Evolutionary conservation across 2,329 filamentous ascomycete species (phyloP).

Genomic region (Rhynchosporium secalis): DNA sequence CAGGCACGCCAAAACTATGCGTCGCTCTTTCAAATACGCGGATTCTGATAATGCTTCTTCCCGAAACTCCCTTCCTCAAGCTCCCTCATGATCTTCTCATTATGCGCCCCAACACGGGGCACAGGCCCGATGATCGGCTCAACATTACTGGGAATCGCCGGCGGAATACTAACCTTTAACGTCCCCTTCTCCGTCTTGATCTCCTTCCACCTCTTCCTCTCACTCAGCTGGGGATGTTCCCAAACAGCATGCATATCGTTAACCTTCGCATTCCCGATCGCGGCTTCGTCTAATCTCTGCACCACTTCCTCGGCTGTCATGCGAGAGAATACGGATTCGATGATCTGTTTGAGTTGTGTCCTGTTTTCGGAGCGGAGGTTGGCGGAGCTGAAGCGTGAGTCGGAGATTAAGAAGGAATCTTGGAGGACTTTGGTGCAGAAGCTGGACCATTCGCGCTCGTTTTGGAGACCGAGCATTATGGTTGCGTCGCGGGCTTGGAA

Average conservation of each 20-base stretch:
- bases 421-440: constrained; percentile 11
- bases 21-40: constrained; percentile 1
- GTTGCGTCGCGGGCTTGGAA: constrained; percentile 8
- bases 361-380: constrained; percentile 11
- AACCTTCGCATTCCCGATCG: constrained; percentile 15
- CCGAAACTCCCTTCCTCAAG: constrained; percentile 12
- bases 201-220: constrained; percentile 9
- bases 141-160: constrained; percentile 15
- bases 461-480: constrained; percentile 16
- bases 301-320: constrained; percentile 14
- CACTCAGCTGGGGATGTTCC: constrained; percentile 12
- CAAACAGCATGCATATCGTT: constrained; percentile 15
- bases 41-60: constrained; percentile 8
- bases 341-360: constrained; percentile 2
- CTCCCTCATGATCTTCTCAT: constrained; percentile 15
- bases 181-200: constrained; percentile 14
- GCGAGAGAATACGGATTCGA: constrained; percentile 9
- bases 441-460: constrained; percentile 14
- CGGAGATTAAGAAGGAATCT: not conserved
- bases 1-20: too few species aligned
- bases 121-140: constrained; percentile 15
- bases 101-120: constrained; percentile 14
- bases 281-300: constrained; percentile 8
- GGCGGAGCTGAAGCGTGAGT: constrained; percentile 1
- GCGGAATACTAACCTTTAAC: constrained; percentile 12